Percentiles rank a stretch among this genome's conserved stretches.
Conservation (phyloP, 768 basidiomycete species). For the Boletus bicolor region DNA sequence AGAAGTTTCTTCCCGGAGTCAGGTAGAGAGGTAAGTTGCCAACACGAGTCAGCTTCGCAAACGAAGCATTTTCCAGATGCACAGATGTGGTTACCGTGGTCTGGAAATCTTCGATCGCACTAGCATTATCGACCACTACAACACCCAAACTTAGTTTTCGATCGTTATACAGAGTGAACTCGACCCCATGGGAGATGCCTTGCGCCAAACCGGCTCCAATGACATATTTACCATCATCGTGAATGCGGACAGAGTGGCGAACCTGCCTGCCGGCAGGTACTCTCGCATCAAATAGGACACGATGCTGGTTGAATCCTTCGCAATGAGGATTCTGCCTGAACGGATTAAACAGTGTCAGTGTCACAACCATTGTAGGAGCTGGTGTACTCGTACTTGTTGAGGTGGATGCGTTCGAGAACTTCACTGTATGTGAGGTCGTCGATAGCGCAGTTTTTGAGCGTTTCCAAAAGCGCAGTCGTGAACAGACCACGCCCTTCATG, state of each 20-base stretch:
- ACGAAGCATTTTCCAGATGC: neutral
- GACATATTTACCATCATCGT: constrained; percentile 8
- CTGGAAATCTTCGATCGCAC: constrained; percentile 14
- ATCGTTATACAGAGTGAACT: constrained; percentile 20
- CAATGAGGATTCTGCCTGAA: constrained; percentile 31
- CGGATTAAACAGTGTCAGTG: neutral
- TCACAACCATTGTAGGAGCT: neutral
- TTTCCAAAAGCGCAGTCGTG: constrained; percentile 22
- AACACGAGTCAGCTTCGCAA: neutral
- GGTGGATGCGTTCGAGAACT: constrained; percentile 18
- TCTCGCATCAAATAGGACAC: constrained; percentile 25
- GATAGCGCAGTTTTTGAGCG: constrained; percentile 4
- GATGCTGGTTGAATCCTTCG: constrained; percentile 22
- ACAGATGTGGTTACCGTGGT: neutral
- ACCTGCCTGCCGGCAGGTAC: constrained; percentile 7
- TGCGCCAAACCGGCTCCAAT: constrained; percentile 26
- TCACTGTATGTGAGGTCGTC: constrained; percentile 25
- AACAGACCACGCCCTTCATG: constrained; percentile 22
- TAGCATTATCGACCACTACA: constrained; percentile 4
- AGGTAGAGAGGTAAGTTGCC: constrained; percentile 7
- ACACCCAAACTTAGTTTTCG: neutral
- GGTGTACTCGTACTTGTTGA: constrained; percentile 5
- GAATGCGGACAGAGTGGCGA: neutral
- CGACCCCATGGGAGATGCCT: constrained; percentile 18
- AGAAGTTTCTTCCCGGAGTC: neutral